phyloP scores from a whole-genome alignment of 495 filamentous ascomycete species.

The Penicillium coprophilum region DNA sequence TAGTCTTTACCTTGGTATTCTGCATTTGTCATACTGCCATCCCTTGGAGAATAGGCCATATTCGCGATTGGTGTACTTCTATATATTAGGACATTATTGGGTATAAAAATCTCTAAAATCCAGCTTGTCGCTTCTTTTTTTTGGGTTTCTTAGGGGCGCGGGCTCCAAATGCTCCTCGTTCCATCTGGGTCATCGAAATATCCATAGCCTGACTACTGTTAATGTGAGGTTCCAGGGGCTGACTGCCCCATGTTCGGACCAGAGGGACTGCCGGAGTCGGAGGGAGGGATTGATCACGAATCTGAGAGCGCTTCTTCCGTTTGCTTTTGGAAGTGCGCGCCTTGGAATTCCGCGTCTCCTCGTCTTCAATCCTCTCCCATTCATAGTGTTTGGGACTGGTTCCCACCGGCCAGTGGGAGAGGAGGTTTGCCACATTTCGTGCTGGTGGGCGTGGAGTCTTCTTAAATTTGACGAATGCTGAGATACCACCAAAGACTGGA shows the following conservation, averaged over 20 bases:
- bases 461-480: constrained; percentile 34
- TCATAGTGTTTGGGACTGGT: constrained; percentile 39
- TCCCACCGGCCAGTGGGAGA: constrained; percentile 46
- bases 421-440: constrained; percentile 31
- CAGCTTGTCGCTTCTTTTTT: constrained; percentile 44
- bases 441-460: constrained; percentile 23
- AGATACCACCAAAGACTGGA: constrained; percentile 28
- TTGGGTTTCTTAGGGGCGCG: constrained; percentile 36
- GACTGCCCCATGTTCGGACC: constrained; percentile 39
- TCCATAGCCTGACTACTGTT: constrained; percentile 42
- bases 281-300: constrained; percentile 23
- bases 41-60: constrained; percentile 14
- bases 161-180: constrained; percentile 43
- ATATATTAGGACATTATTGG: too few species aligned
- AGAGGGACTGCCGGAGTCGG: constrained; percentile 29
- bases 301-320: constrained; percentile 27
- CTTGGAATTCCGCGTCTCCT: constrained; percentile 22
- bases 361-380: constrained; percentile 37
- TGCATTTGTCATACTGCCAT: constrained; percentile 47
- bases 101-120: constrained; percentile 34
- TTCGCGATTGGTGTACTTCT: constrained; percentile 30
- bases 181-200: constrained; percentile 38
- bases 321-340: constrained; percentile 24
- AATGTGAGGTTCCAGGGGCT: constrained; percentile 33
- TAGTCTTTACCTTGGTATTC: background rate